Evolutionary conservation across 805 yeast genomes (phyloP).

Genomic region (Tetrapisispora iriomotensis): DNA sequence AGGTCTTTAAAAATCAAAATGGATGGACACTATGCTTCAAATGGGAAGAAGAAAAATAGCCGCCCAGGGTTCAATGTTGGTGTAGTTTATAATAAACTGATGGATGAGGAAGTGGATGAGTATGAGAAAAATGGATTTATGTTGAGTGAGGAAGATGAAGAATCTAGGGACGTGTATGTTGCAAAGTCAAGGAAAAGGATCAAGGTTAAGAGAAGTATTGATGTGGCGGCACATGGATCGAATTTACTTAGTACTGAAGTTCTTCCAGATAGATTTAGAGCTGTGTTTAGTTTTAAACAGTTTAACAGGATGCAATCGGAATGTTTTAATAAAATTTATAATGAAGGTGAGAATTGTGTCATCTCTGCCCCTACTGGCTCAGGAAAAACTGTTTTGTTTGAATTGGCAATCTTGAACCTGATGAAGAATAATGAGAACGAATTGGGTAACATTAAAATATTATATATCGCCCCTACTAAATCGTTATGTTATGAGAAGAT

Average conservation of each 20-base stretch:
- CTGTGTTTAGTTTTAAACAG: conserved; percentile 10
- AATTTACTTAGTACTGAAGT: conserved; percentile 2
- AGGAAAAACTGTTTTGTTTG: conserved; percentile 48
- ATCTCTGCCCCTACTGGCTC: conserved; percentile 52
- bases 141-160: not conserved
- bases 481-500: conserved; percentile 44
- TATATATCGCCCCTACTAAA: conserved; percentile 54
- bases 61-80: conserved; percentile 5
- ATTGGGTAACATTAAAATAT: conserved; percentile 18
- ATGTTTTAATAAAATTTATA: conserved; percentile 33
- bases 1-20: no score
- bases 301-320: conserved; percentile 45
- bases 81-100: not conserved
- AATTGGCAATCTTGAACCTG: conserved; percentile 38
- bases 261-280: conserved; percentile 32
- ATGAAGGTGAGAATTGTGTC: conserved; percentile 33
- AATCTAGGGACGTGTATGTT: not conserved
- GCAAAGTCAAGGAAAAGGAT: conserved; percentile 1
- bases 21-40: not conserved
- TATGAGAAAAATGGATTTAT: not conserved
- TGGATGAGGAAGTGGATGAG: not conserved
- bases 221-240: not conserved
- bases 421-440: conserved; percentile 13
- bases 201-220: conserved; percentile 2
- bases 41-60: conserved; percentile 1